phyloP scores from a whole-genome alignment of 495 filamentous ascomycete genomes.

The Polyplosphaeria fusca region DNA sequence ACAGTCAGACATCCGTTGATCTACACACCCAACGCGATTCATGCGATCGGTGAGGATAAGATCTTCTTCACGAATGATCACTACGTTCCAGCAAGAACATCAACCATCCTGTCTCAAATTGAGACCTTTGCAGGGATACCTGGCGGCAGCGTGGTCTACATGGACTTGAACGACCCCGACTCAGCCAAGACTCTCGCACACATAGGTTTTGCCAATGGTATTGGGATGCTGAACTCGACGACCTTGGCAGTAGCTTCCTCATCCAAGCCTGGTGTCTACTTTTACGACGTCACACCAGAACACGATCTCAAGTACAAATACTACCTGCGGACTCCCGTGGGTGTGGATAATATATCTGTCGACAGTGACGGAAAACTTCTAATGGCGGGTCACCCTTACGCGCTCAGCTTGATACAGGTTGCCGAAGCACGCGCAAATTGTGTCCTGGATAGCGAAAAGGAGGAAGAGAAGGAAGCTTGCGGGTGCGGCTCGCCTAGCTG shows the following conservation, averaged over 20 bases:
- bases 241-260: conserved; percentile 44
- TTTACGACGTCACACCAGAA: conserved; percentile 38
- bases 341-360: conserved; percentile 45
- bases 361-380: conserved; percentile 43
- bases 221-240: conserved; percentile 41
- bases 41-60: conserved; percentile 16
- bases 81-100: conserved; percentile 22
- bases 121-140: conserved; percentile 45
- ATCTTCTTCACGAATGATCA: conserved; percentile 39
- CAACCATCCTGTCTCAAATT: conserved; percentile 22
- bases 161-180: conserved; percentile 37
- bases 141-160: conserved; percentile 41
- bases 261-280: conserved; percentile 32
- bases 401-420: conserved; percentile 36
- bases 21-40: conserved; percentile 35
- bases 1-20: conserved; percentile 27
- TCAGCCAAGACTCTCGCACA: conserved; percentile 16
- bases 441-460: conserved; percentile 27
- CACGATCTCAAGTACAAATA: conserved; percentile 26
- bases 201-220: conserved; percentile 43
- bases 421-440: conserved; percentile 31
- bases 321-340: conserved; percentile 37
- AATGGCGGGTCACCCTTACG: conserved; percentile 46
- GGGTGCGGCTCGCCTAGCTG: conserved; percentile 39
- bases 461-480: conserved; percentile 36